Conservation (phyloP, 2,329 filamentous ascomycete genomes). For the Stenocarpella maydis region DNA sequence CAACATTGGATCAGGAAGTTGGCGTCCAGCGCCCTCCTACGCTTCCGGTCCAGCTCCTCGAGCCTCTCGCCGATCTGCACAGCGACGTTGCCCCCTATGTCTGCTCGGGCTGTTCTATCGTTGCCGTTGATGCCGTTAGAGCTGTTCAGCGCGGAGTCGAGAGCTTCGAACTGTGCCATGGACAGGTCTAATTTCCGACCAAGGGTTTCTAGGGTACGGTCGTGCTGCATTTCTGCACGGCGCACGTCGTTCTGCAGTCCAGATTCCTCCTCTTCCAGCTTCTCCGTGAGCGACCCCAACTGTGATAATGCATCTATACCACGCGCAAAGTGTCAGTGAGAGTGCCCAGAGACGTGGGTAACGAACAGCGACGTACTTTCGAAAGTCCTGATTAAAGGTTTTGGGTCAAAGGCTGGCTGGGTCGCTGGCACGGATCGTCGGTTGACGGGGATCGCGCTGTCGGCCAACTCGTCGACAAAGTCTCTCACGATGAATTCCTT, state of each 20-base stretch:
- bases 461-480: slow-evolving; percentile 92
- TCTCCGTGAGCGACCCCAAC: slow-evolving; percentile 76
- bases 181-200: slow-evolving; percentile 91
- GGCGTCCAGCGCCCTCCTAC: slow-evolving; percentile 88
- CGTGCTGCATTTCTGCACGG: slow-evolving; percentile 89
- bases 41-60: slow-evolving; percentile 93
- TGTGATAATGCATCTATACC: slow-evolving; percentile 69
- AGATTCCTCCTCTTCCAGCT: slow-evolving; percentile 89
- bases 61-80: slow-evolving; percentile 94
- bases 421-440: slow-evolving; percentile 76
- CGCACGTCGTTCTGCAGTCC: slow-evolving; percentile 90
- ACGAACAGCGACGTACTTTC: slow-evolving; percentile 64
- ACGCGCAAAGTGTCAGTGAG: slow-evolving; percentile 39
- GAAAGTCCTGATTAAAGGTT: slow-evolving; percentile 94
- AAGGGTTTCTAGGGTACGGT: slow-evolving; percentile 86
- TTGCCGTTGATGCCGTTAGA: slow-evolving; percentile 50
- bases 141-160: slow-evolving; percentile 83
- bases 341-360: background rate
- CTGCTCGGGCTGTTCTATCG: slow-evolving; percentile 59
- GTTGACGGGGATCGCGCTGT: slow-evolving; percentile 79
- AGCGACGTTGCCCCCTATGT: slow-evolving; percentile 82
- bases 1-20: slow-evolving; percentile 97
- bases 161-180: slow-evolving; percentile 88
- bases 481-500: slow-evolving; percentile 98
- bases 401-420: slow-evolving; percentile 81